phyloP scores from a whole-genome alignment of 352 stramenopile genomes.

The Phytophthora macrochlamydospora region DNA sequence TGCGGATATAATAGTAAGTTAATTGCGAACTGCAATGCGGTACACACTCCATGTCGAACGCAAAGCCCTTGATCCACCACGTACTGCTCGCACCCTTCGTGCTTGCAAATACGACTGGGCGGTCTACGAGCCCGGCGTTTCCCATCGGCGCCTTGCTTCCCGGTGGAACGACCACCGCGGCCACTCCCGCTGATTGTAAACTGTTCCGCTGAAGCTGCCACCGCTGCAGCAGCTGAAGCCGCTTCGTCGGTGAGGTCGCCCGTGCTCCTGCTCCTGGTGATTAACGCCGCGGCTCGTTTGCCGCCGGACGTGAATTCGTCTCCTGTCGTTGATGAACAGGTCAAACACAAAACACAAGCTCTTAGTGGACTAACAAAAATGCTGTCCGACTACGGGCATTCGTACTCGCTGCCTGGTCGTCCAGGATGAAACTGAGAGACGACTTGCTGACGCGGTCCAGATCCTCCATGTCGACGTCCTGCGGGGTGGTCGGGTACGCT shows the following conservation, averaged over 20 bases:
- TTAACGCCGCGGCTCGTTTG: conserved; percentile 24
- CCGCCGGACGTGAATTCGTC: conserved; percentile 23
- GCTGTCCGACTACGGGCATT: background rate
- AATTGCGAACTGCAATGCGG: background rate
- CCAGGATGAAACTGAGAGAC: conserved; percentile 78
- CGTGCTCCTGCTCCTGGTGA: conserved; percentile 37
- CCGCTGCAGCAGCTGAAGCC: background rate
- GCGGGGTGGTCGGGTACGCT: conserved; percentile 13
- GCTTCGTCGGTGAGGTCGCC: conserved; percentile 31
- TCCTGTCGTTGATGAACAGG: conserved; percentile 11
- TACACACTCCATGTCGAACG: conserved; percentile 70
- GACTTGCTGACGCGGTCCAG: conserved; percentile 51
- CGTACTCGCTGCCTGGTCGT: conserved; percentile 36
- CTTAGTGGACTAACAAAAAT: conserved; percentile 4
- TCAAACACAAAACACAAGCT: conserved; percentile 1
- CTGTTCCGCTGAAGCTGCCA: background rate
- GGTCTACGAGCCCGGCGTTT: conserved; percentile 60
- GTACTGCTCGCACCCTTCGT: conserved; percentile 77
- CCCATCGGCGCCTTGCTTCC: conserved; percentile 40
- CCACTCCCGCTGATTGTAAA: conserved; percentile 5
- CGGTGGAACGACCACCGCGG: conserved; percentile 15
- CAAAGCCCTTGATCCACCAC: conserved; percentile 82
- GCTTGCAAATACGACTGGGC: conserved; percentile 74
- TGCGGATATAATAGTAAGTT: background rate
- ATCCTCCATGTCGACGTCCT: conserved; percentile 8